These are phyloP conservation scores for Penicillium sp. DNA, from an alignment of 2,329 filamentous ascomycete species.

Conservation along the genomic window DNA sequence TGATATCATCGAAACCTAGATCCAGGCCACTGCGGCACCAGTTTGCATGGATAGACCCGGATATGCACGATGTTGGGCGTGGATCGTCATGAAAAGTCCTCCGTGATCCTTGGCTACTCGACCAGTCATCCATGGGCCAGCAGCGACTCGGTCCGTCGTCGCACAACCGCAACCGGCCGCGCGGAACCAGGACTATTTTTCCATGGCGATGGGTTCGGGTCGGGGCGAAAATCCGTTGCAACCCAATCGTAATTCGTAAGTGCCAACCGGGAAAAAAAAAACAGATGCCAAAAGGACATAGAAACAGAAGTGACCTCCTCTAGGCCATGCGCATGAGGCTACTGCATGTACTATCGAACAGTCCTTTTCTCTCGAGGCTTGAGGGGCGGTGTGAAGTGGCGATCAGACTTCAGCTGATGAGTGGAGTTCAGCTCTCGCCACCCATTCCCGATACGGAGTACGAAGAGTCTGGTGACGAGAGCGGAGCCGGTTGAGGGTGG, in stretches of 20 bases:
- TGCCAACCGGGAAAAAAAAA: not conserved
- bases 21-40: not conserved
- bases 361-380: not conserved
- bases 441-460: conserved; percentile 8
- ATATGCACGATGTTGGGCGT: conserved; percentile 9
- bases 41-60: conserved; percentile 9
- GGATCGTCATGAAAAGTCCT: conserved; percentile 6
- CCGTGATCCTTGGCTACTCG: conserved; percentile 4
- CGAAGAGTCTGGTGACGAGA: conserved; percentile 14
- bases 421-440: conserved; percentile 22
- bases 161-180: conserved; percentile 29
- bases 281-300: not conserved
- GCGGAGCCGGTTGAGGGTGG: conserved; percentile 13
- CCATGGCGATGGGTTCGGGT: conserved; percentile 26
- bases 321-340: conserved; percentile 19
- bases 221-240: conserved; percentile 16
- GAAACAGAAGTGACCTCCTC: conserved; percentile 11
- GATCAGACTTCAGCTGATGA: conserved; percentile 27
- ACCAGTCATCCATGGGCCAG: conserved; percentile 15
- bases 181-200: conserved; percentile 22
- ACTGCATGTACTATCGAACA: conserved; percentile 21
- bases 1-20: conserved; percentile 8
- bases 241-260: not conserved
- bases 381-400: conserved; percentile 23
- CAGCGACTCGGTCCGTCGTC: conserved; percentile 34